Percentiles rank a stretch among this genome's conserved stretches.
phyloP scores from a whole-genome alignment of 1,284 basidiomycete genomes.

The Pisolithus thermaeus region DNA sequence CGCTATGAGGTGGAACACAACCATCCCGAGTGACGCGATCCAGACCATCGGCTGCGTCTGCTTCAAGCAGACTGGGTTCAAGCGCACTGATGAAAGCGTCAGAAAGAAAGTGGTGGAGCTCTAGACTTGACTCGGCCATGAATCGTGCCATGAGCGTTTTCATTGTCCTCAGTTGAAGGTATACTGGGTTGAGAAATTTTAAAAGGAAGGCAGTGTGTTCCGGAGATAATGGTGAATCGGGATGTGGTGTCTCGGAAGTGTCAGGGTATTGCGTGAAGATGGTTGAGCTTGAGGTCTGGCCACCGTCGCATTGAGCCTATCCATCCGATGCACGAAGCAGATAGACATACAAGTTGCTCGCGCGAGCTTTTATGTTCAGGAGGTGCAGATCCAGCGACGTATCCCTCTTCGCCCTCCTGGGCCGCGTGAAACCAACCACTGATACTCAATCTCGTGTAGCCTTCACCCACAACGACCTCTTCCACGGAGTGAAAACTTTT shows the following conservation, averaged over 20 bases:
- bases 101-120: slow-evolving; percentile 83
- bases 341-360: slow-evolving; percentile 67
- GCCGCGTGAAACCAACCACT: slow-evolving; percentile 97
- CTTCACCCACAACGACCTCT: slow-evolving; percentile 86
- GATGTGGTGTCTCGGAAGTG: slow-evolving; percentile 39
- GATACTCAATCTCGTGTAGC: slow-evolving; percentile 76
- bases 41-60: slow-evolving; percentile 68
- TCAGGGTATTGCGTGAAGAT: slow-evolving; percentile 56
- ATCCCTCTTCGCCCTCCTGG: slow-evolving; percentile 87
- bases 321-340: neutral
- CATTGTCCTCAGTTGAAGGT: slow-evolving; percentile 81
- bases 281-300: slow-evolving; percentile 55
- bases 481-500: slow-evolving; percentile 96
- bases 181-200: slow-evolving; percentile 86
- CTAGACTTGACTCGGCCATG: slow-evolving; percentile 82
- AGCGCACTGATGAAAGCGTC: slow-evolving; percentile 64
- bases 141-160: slow-evolving; percentile 80
- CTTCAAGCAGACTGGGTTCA: slow-evolving; percentile 55
- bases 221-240: slow-evolving; percentile 49
- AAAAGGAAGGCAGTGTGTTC: slow-evolving; percentile 66
- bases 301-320: neutral
- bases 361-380: slow-evolving; percentile 59
- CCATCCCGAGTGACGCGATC: slow-evolving; percentile 41
- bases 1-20: slow-evolving; percentile 60
- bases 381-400: slow-evolving; percentile 43